Base-by-base conservation (phyloP, 2,329 filamentous ascomycete genomes). In the Colletotrichum truncatum region DNA sequence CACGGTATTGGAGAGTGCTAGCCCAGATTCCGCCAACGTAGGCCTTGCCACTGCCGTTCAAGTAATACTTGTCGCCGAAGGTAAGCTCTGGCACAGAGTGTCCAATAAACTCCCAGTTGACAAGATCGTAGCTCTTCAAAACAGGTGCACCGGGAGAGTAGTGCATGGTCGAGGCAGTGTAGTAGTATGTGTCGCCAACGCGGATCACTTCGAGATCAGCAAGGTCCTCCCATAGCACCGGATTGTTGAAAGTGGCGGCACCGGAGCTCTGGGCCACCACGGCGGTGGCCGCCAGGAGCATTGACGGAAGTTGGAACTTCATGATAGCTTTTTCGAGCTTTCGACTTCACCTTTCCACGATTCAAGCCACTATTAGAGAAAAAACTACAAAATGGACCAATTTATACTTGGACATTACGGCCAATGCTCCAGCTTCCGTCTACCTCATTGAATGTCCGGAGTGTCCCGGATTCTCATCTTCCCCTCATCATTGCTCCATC, bases 1-100 rank as follows among this genome's bases (percentile, higher is more conserved):
- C 59, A 4, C 69, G 65, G 34, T 70, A 70, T 4, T 67, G 66
- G 30, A 87, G 74, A 1, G 80, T 82, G 3, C 80, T 84, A 0
- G 85, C 85, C 82, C 83, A 87, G 26, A 83, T 85, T 4, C 85
- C 85, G 49, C 80, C 77, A 6, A 83, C 78, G 66, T 87, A 87
- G 0, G 83, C 83, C 3, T 75, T 72, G 6, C 74, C 74, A 7
- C 75, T 76, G 49, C 74, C 76, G 12, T 75, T 75, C 32, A 87
- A 71, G 70, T 83, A 75, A 73, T 86, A 86, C 12, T 76, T 75
- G 21, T 75, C 67, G n/a, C 79, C 79, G 71, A 80, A 86, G 58
- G 79, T 58, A 3, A 78, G 71, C 7, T 59, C 60, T 2, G 78
- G 78, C 1, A 81, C 73, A 1, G 75, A 77, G 49, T 80, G 77